Conservation (phyloP, 1,284 basidiomycete genomes). For the Papiliotrema nemorosa region DNA sequence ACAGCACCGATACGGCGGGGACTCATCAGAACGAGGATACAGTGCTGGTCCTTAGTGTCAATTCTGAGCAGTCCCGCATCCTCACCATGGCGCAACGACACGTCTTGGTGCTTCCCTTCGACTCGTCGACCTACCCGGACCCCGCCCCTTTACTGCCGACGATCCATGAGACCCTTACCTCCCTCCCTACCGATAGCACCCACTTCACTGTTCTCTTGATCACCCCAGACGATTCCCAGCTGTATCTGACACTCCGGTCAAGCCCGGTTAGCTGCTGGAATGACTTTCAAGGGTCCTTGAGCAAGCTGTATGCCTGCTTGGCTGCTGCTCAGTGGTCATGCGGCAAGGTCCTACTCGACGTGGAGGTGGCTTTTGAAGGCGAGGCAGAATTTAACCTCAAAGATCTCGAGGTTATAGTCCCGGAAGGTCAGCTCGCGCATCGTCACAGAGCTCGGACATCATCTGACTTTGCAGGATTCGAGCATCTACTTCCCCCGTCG, state of each 20-base stretch:
- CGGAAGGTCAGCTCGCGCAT: slow-evolving; percentile 18
- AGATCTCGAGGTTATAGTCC: slow-evolving; percentile 11
- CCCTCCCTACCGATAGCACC: slow-evolving; percentile 6
- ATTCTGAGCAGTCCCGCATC: not conserved
- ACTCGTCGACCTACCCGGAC: slow-evolving; percentile 16
- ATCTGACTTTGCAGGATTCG: not conserved
- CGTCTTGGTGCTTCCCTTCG: slow-evolving; percentile 36
- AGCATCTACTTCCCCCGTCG: not conserved
- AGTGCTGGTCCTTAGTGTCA: not conserved
- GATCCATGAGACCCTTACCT: slow-evolving; percentile 20
- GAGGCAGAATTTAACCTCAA: slow-evolving; percentile 11
- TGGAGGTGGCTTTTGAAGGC: slow-evolving; percentile 44
- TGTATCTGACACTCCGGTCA: slow-evolving; percentile 20
- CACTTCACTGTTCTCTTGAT: slow-evolving; percentile 33
- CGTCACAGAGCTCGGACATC: not conserved
- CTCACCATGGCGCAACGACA: too few relatives aligned
- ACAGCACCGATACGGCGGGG: too few relatives aligned
- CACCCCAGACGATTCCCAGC: slow-evolving; percentile 3
- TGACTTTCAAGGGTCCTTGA: slow-evolving; percentile 40
- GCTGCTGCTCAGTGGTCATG: slow-evolving; percentile 38
- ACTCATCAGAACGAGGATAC: too few relatives aligned
- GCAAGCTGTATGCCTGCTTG: slow-evolving; percentile 39
- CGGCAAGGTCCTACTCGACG: slow-evolving; percentile 38
- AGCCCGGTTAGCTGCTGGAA: slow-evolving; percentile 29
- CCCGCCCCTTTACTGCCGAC: slow-evolving; percentile 22